Conservation (phyloP, 2,329 filamentous ascomycete genomes). For the Diplodia mutila region DNA sequence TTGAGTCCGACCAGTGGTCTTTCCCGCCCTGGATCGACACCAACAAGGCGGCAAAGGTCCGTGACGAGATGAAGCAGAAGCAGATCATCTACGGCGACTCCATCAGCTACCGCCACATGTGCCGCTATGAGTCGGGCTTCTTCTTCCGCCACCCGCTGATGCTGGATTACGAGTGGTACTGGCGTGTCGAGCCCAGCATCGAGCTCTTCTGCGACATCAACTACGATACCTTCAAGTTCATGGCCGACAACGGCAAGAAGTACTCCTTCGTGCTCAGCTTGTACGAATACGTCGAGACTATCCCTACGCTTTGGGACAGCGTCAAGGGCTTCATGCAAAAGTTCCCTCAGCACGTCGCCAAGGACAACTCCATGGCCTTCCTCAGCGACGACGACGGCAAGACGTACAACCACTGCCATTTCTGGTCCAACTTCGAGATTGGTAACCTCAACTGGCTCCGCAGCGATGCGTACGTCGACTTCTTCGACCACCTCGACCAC, state of each 20-base stretch:
- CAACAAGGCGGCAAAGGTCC: slow-evolving; percentile 85
- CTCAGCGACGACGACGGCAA: slow-evolving; percentile 89
- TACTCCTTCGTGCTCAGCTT: slow-evolving; percentile 96
- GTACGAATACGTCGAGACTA: slow-evolving; percentile 96
- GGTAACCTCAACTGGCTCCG: slow-evolving; percentile 93
- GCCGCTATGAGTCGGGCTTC: slow-evolving; percentile 97
- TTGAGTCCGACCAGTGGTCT: slow-evolving; percentile 92
- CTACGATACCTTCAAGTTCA: slow-evolving; percentile 95
- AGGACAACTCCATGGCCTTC: slow-evolving; percentile 87
- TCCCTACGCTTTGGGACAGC: slow-evolving; percentile 93
- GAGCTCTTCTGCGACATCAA: slow-evolving; percentile 95
- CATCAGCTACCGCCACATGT: slow-evolving; percentile 98
- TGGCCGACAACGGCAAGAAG: slow-evolving; percentile 96
- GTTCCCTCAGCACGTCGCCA: slow-evolving; percentile 83
- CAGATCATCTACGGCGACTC: slow-evolving; percentile 99
- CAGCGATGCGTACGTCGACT: slow-evolving; percentile 85
- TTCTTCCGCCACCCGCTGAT: slow-evolving; percentile 96
- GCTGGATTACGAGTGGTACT: slow-evolving; percentile 98
- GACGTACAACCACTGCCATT: slow-evolving; percentile 96
- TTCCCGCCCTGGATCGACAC: slow-evolving; percentile 96
- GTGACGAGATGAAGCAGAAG: slow-evolving; percentile 88
- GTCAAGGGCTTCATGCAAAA: slow-evolving; percentile 91
- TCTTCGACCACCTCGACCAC: slow-evolving; percentile 82
- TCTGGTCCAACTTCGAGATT: slow-evolving; percentile 99
- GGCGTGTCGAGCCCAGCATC: slow-evolving; percentile 96